A percentile compares a stretch with the other conserved stretches of the same genome.
Conservation (phyloP, 192 early-diverging fungal genomes). For the Coemansia sp. region DNA sequence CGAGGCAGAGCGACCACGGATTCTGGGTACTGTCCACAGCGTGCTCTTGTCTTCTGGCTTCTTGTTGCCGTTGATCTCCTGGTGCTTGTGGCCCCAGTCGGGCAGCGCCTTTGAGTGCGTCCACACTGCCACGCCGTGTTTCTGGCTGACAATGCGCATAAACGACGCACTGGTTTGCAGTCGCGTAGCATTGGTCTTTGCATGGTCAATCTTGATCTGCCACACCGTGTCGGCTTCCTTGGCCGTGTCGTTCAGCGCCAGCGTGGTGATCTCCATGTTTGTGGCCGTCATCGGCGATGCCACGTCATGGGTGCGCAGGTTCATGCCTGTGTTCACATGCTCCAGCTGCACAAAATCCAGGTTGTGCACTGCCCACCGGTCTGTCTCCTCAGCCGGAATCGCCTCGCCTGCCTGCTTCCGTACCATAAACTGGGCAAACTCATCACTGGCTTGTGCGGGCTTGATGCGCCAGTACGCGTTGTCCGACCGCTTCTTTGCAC, state of each 20-base stretch:
- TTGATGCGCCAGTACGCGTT: conserved; percentile 70
- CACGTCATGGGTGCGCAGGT: conserved; percentile 76
- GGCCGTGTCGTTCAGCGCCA: conserved; percentile 39
- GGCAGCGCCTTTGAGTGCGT: conserved; percentile 75
- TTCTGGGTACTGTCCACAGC: conserved; percentile 77
- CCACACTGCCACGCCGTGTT: conserved; percentile 78
- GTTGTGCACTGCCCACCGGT: conserved; percentile 58
- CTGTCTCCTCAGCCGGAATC: conserved; percentile 34
- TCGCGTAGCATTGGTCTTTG: conserved; percentile 14
- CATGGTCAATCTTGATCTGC: conserved; percentile 62
- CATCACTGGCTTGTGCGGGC: conserved; percentile 31
- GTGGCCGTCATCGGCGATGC: conserved; percentile 73
- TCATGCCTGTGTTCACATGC: conserved; percentile 58
- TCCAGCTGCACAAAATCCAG: conserved; percentile 63
- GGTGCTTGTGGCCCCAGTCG: conserved; percentile 85
- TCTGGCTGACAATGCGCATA: conserved; percentile 54
- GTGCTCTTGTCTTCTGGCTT: conserved; percentile 70
- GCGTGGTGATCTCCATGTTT: conserved; percentile 80
- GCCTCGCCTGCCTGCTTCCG: conserved; percentile 30
- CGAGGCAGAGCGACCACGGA: conserved; percentile 66
- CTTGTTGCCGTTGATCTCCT: conserved; percentile 98
- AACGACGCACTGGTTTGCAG: conserved; percentile 47
- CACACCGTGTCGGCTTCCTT: conserved; percentile 54
- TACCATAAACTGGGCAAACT: conserved; percentile 24
- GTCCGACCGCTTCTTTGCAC: conserved; percentile 59